Evolutionary conservation across 352 stramenopile species (phyloP), one percentile per base, ranked within the genome.

Genomic region (Phytophthora fragariaefolia): DNA sequence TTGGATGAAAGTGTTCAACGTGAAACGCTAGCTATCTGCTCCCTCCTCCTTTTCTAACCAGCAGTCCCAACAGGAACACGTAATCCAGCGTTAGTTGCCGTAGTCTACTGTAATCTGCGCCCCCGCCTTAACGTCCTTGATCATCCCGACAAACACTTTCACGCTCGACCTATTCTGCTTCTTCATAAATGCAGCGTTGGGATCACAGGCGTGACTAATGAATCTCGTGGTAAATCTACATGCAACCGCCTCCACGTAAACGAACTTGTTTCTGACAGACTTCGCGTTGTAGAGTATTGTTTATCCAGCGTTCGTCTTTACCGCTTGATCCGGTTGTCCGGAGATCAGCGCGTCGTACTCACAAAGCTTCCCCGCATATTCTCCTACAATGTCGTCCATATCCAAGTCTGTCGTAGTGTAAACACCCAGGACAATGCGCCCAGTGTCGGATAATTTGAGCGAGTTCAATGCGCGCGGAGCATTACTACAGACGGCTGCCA

Each of bases 401-500:
- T 58, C 46, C 9, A 58, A 7, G 4, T 42, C 23, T 0, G n/a
- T 45, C 0, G 58, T 56, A 12, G 58, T 66, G 27, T 32, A 56
- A 0, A 54, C 38, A 15, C 45, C 34, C 1, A 64, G 34, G 5
- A 22, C 22, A 2, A 57, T 28, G 3, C 28, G 55, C 2, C 20
- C 3, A 13, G 56, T 64, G 23, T 56, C 32, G n/a, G 50, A 64
- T 46, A 50, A 17, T 8, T 56, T 49, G 1, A 63, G 45, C 0
- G 43, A 40, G 4, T 26, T 8, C 15, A 17, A 10, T 4, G 22
- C 17, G 6, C 34, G 32, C 2, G 47, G 52, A 8, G 42, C 32
- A 23, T 68, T 68, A 23, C 60, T 68, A 32, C 60, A 68, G 22
- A 40, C 10, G 0, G 49, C 58, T 1, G 10, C 22, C 23, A 66